Percentiles rank a stretch among this genome's conserved stretches.
These are phyloP conservation scores for Sarocladium strictum DNA, from an alignment of 2,329 filamentous ascomycete species.

Conservation along the genomic window DNA sequence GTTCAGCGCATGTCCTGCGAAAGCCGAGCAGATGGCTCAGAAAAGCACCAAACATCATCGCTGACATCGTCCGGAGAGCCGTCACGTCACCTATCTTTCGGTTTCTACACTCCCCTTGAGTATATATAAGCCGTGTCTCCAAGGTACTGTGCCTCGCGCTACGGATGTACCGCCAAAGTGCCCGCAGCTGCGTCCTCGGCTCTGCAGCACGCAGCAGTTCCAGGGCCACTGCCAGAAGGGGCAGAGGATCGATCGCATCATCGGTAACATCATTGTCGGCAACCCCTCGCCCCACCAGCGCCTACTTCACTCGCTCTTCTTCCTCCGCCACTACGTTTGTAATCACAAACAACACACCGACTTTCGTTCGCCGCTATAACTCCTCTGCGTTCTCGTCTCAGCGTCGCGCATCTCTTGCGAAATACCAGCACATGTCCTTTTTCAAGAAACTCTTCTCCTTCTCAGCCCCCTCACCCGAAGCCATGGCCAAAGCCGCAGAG, in stretches of 20 bases:
- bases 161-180: not conserved
- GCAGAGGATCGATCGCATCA: not conserved
- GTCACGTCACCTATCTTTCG: too few species aligned
- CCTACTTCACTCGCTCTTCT: not conserved
- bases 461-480: conserved; percentile 48
- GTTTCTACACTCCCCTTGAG: too few species aligned
- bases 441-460: conserved; percentile 53
- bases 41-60: too few species aligned
- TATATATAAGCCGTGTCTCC: too few species aligned
- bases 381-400: not conserved
- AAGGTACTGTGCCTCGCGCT: too few species aligned
- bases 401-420: not conserved
- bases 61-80: too few species aligned
- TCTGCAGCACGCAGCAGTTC: not conserved
- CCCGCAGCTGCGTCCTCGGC: not conserved
- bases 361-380: not conserved
- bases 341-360: not conserved
- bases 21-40: too few species aligned
- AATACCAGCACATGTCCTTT: conserved; percentile 2
- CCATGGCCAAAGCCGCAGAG: conserved; percentile 75
- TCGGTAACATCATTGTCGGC: conserved; percentile 1
- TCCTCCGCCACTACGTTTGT: not conserved
- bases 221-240: not conserved
- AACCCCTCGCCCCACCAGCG: conserved; percentile 3
- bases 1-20: too few species aligned